Percentiles rank a stretch among this genome's conserved stretches.
Conservation (phyloP, 2,329 filamentous ascomycete species). For the Talaromyces pinophilus region DNA sequence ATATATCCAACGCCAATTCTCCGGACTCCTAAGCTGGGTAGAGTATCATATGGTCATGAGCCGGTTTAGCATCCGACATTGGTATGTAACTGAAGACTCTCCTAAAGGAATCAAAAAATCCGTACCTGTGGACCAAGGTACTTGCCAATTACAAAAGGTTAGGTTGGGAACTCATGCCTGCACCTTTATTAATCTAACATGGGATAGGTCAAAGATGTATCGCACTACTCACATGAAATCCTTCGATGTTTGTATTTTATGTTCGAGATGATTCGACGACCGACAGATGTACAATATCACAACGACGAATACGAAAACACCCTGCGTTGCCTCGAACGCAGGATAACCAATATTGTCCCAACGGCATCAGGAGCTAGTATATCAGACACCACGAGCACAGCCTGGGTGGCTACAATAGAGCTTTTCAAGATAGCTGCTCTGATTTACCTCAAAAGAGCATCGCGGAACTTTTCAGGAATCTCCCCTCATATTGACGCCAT, state of each 20-base stretch:
- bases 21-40: constrained; percentile 20
- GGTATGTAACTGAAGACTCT: constrained; percentile 18
- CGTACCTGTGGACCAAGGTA: constrained; percentile 20
- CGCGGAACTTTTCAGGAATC: constrained; percentile 19
- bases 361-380: constrained; percentile 11
- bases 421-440: constrained; percentile 21
- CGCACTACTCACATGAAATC: constrained; percentile 17
- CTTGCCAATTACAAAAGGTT: constrained; percentile 18
- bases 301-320: constrained; percentile 19
- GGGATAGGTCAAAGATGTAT: constrained; percentile 19
- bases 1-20: constrained; percentile 14
- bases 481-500: constrained; percentile 18
- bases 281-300: constrained; percentile 18
- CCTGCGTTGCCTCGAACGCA: constrained; percentile 18
- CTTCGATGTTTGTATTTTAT: constrained; percentile 19
- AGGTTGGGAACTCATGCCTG: background rate
- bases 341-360: constrained; percentile 20
- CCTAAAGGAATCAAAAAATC: constrained; percentile 17
- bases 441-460: constrained; percentile 21
- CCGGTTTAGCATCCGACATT: constrained; percentile 20
- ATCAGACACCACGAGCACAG: constrained; percentile 17
- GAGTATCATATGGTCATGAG: constrained; percentile 22
- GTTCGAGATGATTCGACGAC: constrained; percentile 18
- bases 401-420: constrained; percentile 20
- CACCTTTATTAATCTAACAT: constrained; percentile 6